Percentiles rank a stretch among this genome's conserved stretches.
phyloP scores from a whole-genome alignment of 2,329 filamentous ascomycete genomes.

The Hypoxylon sp. region DNA sequence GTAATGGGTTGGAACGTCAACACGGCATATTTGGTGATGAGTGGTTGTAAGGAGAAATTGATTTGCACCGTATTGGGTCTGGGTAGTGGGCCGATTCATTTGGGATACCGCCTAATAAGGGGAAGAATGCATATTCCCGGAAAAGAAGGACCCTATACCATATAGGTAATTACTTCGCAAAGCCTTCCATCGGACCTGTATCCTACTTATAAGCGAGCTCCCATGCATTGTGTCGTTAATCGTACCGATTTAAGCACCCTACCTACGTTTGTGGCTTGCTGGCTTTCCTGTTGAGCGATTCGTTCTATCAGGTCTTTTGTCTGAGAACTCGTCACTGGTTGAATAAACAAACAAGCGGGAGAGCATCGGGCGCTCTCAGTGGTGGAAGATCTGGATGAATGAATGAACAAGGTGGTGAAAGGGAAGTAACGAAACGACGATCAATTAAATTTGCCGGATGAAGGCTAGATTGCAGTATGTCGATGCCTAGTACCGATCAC shows the following conservation, averaged over 20 bases:
- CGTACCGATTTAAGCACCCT: conserved; percentile 13
- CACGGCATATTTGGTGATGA: conserved; percentile 34
- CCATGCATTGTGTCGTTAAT: conserved; percentile 6
- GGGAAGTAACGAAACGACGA: conserved; percentile 37
- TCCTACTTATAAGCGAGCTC: conserved; percentile 17
- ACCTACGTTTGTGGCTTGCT: conserved; percentile 11
- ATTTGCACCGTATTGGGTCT: conserved; percentile 42
- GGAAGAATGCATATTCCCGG: conserved; percentile 45
- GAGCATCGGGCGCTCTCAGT: conserved; percentile 1
- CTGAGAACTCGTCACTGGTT: conserved; percentile 12
- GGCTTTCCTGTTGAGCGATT: conserved; percentile 7
- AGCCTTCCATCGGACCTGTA: conserved; percentile 16
- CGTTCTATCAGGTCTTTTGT: conserved; percentile 8
- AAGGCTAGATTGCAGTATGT: conserved; percentile 33
- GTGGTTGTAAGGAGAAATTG: conserved; percentile 42
- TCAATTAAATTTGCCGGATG: conserved; percentile 45
- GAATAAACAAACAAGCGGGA: conserved; percentile 27
- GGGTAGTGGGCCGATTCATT: conserved; percentile 48
- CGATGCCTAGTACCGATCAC: conserved; percentile 33
- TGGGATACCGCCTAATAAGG: conserved; percentile 49
- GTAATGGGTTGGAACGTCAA: conserved; percentile 35
- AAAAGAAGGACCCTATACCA: conserved; percentile 38
- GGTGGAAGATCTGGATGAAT: conserved; percentile 29
- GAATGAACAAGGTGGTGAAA: conserved; percentile 32
- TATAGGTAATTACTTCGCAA: conserved; percentile 37